Base-by-base conservation (phyloP, 768 basidiomycete genomes). In the Lyophyllum atratum region DNA sequence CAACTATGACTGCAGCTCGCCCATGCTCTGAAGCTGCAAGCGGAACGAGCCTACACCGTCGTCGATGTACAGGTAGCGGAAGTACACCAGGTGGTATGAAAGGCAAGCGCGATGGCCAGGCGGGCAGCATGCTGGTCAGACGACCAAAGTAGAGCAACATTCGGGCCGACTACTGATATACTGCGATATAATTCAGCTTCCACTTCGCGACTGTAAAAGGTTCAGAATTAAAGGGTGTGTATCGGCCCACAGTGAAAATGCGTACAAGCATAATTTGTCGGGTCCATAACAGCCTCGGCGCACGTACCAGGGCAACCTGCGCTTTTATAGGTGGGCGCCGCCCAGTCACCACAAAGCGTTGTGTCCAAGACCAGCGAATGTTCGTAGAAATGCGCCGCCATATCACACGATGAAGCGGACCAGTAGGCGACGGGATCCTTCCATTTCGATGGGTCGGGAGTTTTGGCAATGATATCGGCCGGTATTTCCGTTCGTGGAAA, bases 401-500 rank as follows among this genome's bases (percentile, higher is more conserved):
- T 80, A 52, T 84, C 68, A 60, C 85, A 86, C 10, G 72, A 69
- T 48, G 66, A 64, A 33, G 82, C 71, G 45, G 77, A 76, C 73
- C 77, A 86, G 58, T 72, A 70, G 1, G 83, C 85, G 33, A 68
- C 74, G 33, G 85, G 85, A 2, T 67, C 64, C 10, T 79, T 76
- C 86, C 85, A 86, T 12, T 59, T 69, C 33, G 68, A 58, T 1
- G 84, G 84, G 39, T 78, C 68, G 6, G 83, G 84, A 4, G 62
- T 63, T 50, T 73, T 64, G 21, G 67, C 68, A 4, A 69, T 71
- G 66, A 86, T 80, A 65, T 86, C 83, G 4, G 57, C 60, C 8
- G 85, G 85, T 28, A 87, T 80, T 10, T 74, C 67, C 15, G 61
- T 59, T 19, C 85, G 76, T 7, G 79, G 37, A 71, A 87, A 86